Percentiles rank a stretch among this genome's conserved stretches.
These are phyloP conservation scores for Populus alba DNA, from an alignment of 345 rosid genomes.

Conservation along the genomic window DNA sequence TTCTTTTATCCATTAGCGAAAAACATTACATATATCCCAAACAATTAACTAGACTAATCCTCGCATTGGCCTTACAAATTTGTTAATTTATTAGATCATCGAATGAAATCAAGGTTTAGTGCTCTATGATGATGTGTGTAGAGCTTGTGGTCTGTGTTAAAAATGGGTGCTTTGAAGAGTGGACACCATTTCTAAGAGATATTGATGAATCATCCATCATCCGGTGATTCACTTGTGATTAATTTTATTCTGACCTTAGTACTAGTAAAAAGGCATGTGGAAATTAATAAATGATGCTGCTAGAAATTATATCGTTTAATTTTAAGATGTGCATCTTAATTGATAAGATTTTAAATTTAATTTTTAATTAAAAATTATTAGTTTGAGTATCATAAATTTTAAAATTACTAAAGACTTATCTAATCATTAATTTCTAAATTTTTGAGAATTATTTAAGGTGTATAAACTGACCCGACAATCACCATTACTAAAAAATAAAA, in stretches of 20 bases:
- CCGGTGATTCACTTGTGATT: background rate
- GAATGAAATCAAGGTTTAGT: slow-evolving; percentile 37
- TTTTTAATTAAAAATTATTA: too few species aligned
- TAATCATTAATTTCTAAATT: too few species aligned
- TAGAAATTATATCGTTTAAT: background rate
- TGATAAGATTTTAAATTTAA: too few species aligned
- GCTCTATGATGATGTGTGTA: slow-evolving; percentile 32
- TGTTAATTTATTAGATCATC: slow-evolving; percentile 28
- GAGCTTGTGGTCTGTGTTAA: background rate
- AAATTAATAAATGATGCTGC: background rate
- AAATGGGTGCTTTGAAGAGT: slow-evolving; percentile 32
- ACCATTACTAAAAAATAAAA: too few species aligned
- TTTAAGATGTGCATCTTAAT: too few species aligned
- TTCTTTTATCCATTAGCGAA: slow-evolving; percentile 29
- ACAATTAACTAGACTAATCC: slow-evolving; percentile 17
- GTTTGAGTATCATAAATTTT: too few species aligned
- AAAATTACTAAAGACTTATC: too few species aligned
- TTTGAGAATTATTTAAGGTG: too few species aligned
- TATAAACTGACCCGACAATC: too few species aligned
- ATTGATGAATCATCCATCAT: background rate
- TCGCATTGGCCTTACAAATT: background rate
- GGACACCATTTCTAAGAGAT: slow-evolving; percentile 26
- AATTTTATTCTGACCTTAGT: background rate
- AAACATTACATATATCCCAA: slow-evolving; percentile 1
- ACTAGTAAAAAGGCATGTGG: background rate